Conservation (phyloP, 192 early-diverging fungal species). For the Cetraspora pellucida region DNA sequence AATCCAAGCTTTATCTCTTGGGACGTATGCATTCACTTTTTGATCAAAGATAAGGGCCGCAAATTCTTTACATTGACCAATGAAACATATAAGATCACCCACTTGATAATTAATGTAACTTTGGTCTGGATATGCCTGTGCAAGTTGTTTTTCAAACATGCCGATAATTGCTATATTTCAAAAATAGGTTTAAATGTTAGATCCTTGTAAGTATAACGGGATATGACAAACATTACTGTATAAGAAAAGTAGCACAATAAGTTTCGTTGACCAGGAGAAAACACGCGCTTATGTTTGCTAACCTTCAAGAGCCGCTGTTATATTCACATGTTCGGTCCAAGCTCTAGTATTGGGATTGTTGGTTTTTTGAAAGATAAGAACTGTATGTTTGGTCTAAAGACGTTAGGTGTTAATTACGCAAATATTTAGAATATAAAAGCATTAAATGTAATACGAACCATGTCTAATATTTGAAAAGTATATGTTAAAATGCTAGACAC, state of each 20-base stretch:
- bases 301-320: constrained; percentile 39
- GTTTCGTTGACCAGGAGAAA: neutral
- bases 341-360: constrained; percentile 28
- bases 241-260: neutral
- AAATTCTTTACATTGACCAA: constrained; percentile 43
- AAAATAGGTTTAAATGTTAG: neutral
- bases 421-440: neutral
- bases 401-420: neutral
- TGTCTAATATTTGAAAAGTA: no score
- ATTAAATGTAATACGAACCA: neutral
- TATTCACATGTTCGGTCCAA: constrained; percentile 37
- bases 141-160: constrained; percentile 43
- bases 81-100: constrained; percentile 44
- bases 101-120: constrained; percentile 44
- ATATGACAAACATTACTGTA: neutral
- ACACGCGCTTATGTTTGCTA: neutral
- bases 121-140: constrained; percentile 36
- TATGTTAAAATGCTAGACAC: no score
- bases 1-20: constrained; percentile 35
- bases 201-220: neutral
- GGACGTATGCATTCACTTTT: constrained; percentile 25
- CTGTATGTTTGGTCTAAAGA: constrained; percentile 32
- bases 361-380: constrained; percentile 39
- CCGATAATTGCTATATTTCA: constrained; percentile 31
- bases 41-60: constrained; percentile 29